Evolutionary conservation across 176 grass and related monocot genomes (phyloP).

Genomic region (Elaeis guineensis): DNA sequence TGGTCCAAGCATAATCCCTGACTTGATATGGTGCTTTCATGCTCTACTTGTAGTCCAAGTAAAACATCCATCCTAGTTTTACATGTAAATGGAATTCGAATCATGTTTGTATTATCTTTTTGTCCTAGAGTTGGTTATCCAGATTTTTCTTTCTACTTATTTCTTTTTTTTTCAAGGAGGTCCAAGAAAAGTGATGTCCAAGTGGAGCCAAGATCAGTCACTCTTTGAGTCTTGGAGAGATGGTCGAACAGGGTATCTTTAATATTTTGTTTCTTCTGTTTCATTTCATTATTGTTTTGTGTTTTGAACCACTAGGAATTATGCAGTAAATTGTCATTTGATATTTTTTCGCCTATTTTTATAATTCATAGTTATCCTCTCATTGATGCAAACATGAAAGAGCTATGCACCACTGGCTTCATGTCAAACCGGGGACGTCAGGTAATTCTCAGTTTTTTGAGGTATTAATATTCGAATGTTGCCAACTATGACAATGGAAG

Average conservation of each 20-base stretch:
- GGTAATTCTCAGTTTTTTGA: conserved; percentile 18
- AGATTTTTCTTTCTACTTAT: neutral
- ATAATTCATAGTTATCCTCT: conserved; percentile 64
- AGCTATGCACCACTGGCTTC: conserved; percentile 69
- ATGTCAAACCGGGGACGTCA: conserved; percentile 87
- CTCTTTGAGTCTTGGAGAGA: conserved; percentile 79
- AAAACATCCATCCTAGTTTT: too few species aligned
- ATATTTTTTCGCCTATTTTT: neutral
- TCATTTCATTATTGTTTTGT: neutral
- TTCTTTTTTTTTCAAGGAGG: conserved; percentile 32
- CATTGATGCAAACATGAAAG: conserved; percentile 95
- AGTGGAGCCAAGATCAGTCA: conserved; percentile 60
- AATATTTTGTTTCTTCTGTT: neutral
- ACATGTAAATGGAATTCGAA: too few species aligned
- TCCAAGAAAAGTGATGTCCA: conserved; percentile 54
- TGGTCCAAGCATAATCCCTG: too few species aligned
- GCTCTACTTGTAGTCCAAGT: too few species aligned
- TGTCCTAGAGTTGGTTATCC: too few species aligned
- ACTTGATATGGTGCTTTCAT: too few species aligned
- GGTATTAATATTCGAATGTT: neutral
- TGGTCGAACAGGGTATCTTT: conserved; percentile 62
- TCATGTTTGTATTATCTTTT: too few species aligned
- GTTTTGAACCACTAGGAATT: neutral
- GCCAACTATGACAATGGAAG: too few species aligned
- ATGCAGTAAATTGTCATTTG: conserved; percentile 11